These are phyloP conservation scores for Emmonsiellopsis sp. DNA, from an alignment of 2,329 filamentous ascomycete genomes.

Conservation along the genomic window DNA sequence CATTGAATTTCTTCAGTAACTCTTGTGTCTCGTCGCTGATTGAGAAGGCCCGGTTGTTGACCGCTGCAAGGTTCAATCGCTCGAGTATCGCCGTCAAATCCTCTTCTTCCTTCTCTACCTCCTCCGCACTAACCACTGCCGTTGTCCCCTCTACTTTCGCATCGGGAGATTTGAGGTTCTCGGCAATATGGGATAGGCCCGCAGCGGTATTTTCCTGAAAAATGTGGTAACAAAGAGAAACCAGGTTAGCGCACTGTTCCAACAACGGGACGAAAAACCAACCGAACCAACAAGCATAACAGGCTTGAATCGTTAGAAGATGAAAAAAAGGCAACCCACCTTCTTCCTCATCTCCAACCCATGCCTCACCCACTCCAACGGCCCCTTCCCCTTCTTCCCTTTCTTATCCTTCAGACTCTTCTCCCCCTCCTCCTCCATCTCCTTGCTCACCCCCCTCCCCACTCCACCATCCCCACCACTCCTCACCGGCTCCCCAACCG, in stretches of 20 bases:
- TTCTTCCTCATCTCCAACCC: conserved; percentile 26
- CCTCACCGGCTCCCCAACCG: conserved; percentile 10
- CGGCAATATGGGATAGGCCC: conserved; percentile 19
- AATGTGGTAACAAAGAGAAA: background rate
- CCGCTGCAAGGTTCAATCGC: conserved; percentile 69
- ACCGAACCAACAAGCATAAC: background rate
- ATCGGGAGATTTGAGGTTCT: conserved; percentile 17
- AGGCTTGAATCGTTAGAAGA: background rate
- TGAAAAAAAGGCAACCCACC: conserved; percentile 12
- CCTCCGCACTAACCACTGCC: conserved; percentile 28
- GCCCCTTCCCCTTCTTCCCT: conserved; percentile 26
- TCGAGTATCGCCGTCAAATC: conserved; percentile 76
- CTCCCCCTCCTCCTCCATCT: conserved; percentile 13
- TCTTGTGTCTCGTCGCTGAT: conserved; percentile 77
- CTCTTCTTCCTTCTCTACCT: conserved; percentile 50
- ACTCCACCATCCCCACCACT: conserved; percentile 15
- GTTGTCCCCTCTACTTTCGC: conserved; percentile 22
- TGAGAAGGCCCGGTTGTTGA: conserved; percentile 77
- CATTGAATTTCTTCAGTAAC: conserved; percentile 72
- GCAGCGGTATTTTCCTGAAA: conserved; percentile 19
- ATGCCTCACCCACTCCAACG: conserved; percentile 33
- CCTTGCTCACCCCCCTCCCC: conserved; percentile 26
- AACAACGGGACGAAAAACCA: background rate
- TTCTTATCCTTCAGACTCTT: conserved; percentile 22
- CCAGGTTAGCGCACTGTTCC: background rate